Conservation (phyloP, 2,329 filamentous ascomycete species). For the Thielaviopsis euricoi region DNA sequence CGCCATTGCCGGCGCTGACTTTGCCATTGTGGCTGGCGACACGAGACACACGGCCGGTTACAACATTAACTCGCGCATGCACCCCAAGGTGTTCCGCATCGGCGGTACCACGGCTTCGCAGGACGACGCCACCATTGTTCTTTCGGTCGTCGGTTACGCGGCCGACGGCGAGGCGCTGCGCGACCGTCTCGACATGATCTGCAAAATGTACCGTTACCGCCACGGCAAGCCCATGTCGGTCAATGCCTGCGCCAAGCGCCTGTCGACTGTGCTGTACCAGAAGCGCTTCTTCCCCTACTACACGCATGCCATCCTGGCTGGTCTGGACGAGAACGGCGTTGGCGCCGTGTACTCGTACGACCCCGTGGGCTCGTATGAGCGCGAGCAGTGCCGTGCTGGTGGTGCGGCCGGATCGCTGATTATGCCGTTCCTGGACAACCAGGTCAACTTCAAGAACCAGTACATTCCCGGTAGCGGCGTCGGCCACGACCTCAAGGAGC, state of each 20-base stretch:
- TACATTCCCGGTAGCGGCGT: constrained; percentile 74
- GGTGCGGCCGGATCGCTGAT: constrained; percentile 87
- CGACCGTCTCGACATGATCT: constrained; percentile 82
- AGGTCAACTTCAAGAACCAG: constrained; percentile 99
- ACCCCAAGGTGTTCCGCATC: constrained; percentile 94
- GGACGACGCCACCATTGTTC: constrained; percentile 68
- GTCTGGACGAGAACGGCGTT: constrained; percentile 84
- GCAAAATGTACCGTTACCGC: constrained; percentile 98
- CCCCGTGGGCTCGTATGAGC: constrained; percentile 92
- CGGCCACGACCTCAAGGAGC: constrained; percentile 64
- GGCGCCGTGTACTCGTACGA: constrained; percentile 96
- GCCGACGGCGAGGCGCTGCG: constrained; percentile 88
- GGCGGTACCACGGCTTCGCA: constrained; percentile 79
- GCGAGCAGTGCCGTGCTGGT: constrained; percentile 87
- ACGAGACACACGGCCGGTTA: constrained; percentile 91
- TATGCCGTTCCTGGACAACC: constrained; percentile 98
- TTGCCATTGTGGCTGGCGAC: constrained; percentile 93
- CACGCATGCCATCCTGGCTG: constrained; percentile 82
- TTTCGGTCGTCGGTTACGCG: constrained; percentile 90
- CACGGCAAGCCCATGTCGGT: constrained; percentile 94
- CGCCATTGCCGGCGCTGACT: constrained; percentile 84
- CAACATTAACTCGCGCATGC: constrained; percentile 95
- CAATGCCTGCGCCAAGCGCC: constrained; percentile 81
- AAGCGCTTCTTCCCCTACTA: constrained; percentile 99
- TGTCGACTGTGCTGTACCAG: constrained; percentile 88